phyloP scores from a whole-genome alignment of 164 flowering plant genomes.

The Vitis rotundifolia region DNA sequence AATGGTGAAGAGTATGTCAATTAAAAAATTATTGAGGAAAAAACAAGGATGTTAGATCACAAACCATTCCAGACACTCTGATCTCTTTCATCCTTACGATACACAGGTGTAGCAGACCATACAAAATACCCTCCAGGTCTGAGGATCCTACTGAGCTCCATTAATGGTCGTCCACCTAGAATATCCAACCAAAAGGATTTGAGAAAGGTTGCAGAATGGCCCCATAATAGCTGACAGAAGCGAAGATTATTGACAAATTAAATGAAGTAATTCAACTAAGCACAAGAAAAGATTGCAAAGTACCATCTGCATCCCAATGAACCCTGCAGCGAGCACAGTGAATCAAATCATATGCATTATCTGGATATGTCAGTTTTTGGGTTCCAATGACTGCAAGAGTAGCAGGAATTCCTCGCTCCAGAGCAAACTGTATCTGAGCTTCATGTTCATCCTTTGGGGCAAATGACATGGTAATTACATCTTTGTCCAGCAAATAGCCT shows the following conservation, averaged over 20 bases:
- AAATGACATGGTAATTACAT: slow-evolving; percentile 88
- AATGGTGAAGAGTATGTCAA: background rate
- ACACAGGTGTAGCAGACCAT: slow-evolving; percentile 98
- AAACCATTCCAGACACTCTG: slow-evolving; percentile 72
- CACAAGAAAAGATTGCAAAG: background rate
- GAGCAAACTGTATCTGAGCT: slow-evolving; percentile 97
- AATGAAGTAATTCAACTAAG: slow-evolving; percentile 2
- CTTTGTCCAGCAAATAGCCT: slow-evolving; percentile 76
- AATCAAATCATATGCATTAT: slow-evolving; percentile 73
- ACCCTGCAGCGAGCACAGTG: slow-evolving; percentile 97
- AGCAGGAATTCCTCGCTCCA: slow-evolving; percentile 96
- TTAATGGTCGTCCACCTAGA: slow-evolving; percentile 84
- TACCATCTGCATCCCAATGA: slow-evolving; percentile 96
- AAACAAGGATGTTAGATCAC: slow-evolving; percentile 18
- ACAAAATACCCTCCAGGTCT: slow-evolving; percentile 93
- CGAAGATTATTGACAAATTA: background rate
- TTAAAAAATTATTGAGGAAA: background rate
- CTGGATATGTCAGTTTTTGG: slow-evolving; percentile 70
- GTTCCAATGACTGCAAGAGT: slow-evolving; percentile 84
- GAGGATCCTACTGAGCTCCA: slow-evolving; percentile 88
- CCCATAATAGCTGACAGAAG: background rate
- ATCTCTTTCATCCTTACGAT: slow-evolving; percentile 64
- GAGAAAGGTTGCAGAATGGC: background rate
- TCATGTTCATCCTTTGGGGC: slow-evolving; percentile 99
- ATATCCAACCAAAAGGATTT: slow-evolving; percentile 7